Evolutionary conservation across 1,284 basidiomycete genomes (phyloP), one percentile per base, ranked within the genome.

Genomic region (Cystobasidiaceae sp.): DNA sequence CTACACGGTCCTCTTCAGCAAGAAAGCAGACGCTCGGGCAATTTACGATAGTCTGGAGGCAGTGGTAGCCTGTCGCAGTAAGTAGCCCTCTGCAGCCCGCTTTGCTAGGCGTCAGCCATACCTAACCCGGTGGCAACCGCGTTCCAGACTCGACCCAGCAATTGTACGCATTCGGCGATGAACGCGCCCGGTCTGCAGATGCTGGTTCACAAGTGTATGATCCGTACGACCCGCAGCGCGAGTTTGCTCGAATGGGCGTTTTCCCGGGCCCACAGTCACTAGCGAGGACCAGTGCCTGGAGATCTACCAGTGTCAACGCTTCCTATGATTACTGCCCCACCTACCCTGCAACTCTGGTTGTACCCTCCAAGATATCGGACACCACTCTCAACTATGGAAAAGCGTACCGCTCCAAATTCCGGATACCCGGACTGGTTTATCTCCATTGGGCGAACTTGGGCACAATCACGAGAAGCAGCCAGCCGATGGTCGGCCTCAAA

Each of bases 361-460:
- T 97, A 0, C 96, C 96, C 0, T 89, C 92, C n/a, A 86, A 86
- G 71, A 98, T 98, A 69, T 93, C 91, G 71, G 96, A 99, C 77
- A 85, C 91, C 5, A 96, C 93, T 0, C 80, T 99, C 50, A 85
- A 87, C 68, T 96, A 98, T 76, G 96, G 93, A 19, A 86, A 87
- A 30, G 97, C 91, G 78, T 94, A 97, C 76, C 84, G 96, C 69
- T 97, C 93, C 79, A 98, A 97, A 78, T 86, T 84, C 54, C 84
- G 96, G 59, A 87, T 99, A 75, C 96, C 96, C 0, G 86, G 86
- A 2, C 81, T 98, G 63, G 87, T 87, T 19, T 99, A 99, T 75
- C 80, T 98, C 28, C 96, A 99, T 77, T 97, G 96, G 96, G 90
- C 89, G 0, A 97, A 97, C 77, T 88, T 85, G 90, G 94, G 89